These are phyloP conservation scores for Prosopis cineraria DNA, from an alignment of 306 rosid species.

Conservation along the genomic window DNA sequence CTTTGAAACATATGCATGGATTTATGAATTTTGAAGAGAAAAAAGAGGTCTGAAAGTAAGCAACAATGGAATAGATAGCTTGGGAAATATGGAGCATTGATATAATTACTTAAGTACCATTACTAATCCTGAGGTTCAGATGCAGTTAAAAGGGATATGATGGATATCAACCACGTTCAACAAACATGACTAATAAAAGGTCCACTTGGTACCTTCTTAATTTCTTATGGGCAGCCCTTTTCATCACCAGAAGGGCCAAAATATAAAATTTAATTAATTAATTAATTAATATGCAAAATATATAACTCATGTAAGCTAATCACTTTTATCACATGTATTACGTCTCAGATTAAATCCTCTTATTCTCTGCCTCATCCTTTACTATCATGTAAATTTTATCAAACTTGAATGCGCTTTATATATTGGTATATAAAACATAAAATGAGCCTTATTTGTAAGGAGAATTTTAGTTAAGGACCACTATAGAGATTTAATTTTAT, in stretches of 20 bases:
- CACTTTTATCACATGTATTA: slow-evolving; percentile 40
- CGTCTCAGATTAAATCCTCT: slow-evolving; percentile 44
- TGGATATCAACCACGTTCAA: background rate
- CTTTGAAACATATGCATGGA: background rate
- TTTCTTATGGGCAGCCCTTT: background rate
- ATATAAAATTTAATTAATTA: background rate
- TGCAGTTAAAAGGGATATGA: background rate
- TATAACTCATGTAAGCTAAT: slow-evolving; percentile 22
- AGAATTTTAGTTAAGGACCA: too few species aligned
- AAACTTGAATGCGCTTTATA: background rate
- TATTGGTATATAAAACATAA: background rate
- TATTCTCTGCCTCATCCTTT: background rate
- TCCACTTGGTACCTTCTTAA: slow-evolving; percentile 24
- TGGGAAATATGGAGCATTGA: background rate
- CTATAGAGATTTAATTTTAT: too few species aligned
- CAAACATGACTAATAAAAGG: slow-evolving; percentile 36
- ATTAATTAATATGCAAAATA: slow-evolving; percentile 8
- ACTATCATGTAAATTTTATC: background rate
- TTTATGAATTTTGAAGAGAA: background rate
- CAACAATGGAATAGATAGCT: slow-evolving; percentile 19
- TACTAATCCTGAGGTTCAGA: background rate
- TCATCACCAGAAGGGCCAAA: slow-evolving; percentile 25
- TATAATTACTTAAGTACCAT: background rate
- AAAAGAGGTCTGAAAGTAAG: slow-evolving; percentile 24
- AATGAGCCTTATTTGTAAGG: too few species aligned